A percentile compares a stretch with the other conserved stretches of the same genome.
Evolutionary conservation across 768 basidiomycete genomes (phyloP).

Genomic region (Leccinellum luteum): DNA sequence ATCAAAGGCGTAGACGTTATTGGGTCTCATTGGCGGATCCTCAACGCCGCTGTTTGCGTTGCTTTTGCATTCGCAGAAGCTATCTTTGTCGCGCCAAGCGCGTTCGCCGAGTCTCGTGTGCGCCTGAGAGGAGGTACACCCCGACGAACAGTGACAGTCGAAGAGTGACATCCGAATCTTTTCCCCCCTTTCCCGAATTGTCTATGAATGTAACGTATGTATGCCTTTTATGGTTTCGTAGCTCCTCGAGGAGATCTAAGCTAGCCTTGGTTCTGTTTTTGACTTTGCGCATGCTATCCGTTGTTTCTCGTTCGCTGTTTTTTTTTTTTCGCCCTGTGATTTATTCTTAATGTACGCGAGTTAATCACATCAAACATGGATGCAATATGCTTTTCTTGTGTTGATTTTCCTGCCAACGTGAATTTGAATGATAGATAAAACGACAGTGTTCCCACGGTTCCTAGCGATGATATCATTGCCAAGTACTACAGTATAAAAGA

Average conservation of each 20-base stretch:
- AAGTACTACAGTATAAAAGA: no score
- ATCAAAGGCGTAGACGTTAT: conserved; percentile 50
- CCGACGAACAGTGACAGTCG: conserved; percentile 18
- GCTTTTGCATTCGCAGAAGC: conserved; percentile 72
- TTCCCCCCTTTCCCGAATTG: not conserved
- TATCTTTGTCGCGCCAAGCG: conserved; percentile 46
- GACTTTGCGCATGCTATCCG: conserved; percentile 19
- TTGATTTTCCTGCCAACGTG: not conserved
- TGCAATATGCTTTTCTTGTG: not conserved
- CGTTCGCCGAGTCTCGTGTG: conserved; percentile 30
- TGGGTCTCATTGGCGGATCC: conserved; percentile 52
- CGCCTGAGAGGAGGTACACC: conserved; percentile 23
- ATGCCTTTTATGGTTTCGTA: not conserved
- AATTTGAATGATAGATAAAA: not conserved
- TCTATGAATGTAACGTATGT: conserved; percentile 1
- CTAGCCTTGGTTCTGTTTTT: conserved; percentile 7
- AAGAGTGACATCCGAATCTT: conserved; percentile 16
- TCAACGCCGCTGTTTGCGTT: conserved; percentile 52
- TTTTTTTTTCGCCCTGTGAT: conserved; percentile 13
- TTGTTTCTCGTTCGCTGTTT: conserved; percentile 4
- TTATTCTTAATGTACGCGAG: conserved; percentile 15
- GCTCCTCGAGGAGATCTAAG: conserved; percentile 2
- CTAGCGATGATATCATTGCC: no score
- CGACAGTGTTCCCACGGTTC: no score
- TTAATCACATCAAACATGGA: conserved; percentile 10